Base-by-base conservation (phyloP, 768 basidiomycete genomes). In the Boletus pseudo-olivaceus region DNA sequence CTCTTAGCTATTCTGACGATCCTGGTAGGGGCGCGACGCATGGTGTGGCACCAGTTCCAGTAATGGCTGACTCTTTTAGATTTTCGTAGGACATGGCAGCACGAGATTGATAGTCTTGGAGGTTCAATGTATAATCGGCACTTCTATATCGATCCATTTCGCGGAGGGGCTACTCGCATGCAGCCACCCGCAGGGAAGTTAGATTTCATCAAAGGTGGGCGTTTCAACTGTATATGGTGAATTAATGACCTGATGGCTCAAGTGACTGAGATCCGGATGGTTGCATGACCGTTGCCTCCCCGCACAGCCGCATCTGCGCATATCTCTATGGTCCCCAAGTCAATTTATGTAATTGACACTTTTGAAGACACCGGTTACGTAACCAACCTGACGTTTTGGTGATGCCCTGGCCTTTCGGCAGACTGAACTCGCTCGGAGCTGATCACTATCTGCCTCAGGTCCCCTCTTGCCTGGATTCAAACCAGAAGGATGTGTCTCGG, bases 251-350 rank as follows among this genome's bases (percentile, higher is more conserved):
- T 14, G 40, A 45, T 11, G 4, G 19, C 34, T 47, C 35, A 51
- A 40, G 26, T 49, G 43, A 41, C 38, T 52, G 53, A 62, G 60
- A 59, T 62, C 59, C 52, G 56, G 42, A 47, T 27, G 17, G 19
- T 20, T 53, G 50, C 45, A 58, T 53, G 26, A 19, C 48, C 32
- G n/a, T 42, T 47, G 37, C 47, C 20, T 55, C 27, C 27, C 45
- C 29, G 19, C 27, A 12, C 27, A 14, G 6, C 49, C 33, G 10
- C 42, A 23, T 40, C 39, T 38, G 40, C 20, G 8, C 17, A 11
- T 26, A 19, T 27, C 40, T n/a, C n/a, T n/a, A n/a, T n/a, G n/a
- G n/a, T n/a, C n/a, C 11, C 43, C 40, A 40, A 54, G 30, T 53
- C 41, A 35, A 55, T 53, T 20, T 8, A 47, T 30, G 49, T 6